Evolutionary conservation across 2,329 filamentous ascomycete species (phyloP), one percentile per base, ranked within the genome.

Genomic region (Alternaria ventricosa): DNA sequence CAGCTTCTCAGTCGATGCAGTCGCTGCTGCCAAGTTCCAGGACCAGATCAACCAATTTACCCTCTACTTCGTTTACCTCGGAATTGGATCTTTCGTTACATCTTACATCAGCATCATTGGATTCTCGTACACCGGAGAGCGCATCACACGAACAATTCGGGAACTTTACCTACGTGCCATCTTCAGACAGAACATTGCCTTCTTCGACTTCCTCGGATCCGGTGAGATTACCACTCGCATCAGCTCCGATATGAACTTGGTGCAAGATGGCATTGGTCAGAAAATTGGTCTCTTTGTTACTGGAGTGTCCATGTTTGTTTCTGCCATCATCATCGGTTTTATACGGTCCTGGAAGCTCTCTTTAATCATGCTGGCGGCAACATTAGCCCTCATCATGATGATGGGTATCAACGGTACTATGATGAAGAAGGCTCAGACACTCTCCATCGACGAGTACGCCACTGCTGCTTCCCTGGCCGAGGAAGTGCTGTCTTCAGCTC

Each of bases 221-320:
- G 96, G 96, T 67, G 96, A 98, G 82, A 92, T 98, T 65, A 97
- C 95, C 0, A 98, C 95, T 2, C 90, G 94, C 66, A 98, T 99
- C 75, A 98, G 95, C 0, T 91, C 94, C 20, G 95, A 98, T 79
- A 97, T 94, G 65, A 97, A 97, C 74, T 82, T 97, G 57, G 91
- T 99, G 57, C 95, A 98, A 80, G 94, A 97, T 70, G 96, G 94
- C 61, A 92, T 99, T 51, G 77, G 78, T 11, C 77, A 79, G 53
- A 80, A 80, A 61, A 76, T 80, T 10, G 75, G 72, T 12, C 68
- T 80, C 6, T 79, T 79, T 51, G 63, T 79, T 13, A 69, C 73
- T 7, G 76, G 78, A 10, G 61, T 72, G 1, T 76, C 78, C 18
- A 79, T 74, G 66, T 98, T 99, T 73, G 82, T 97, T 59, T 90